Conservation (phyloP, 2,329 filamentous ascomycete genomes). For the Fusarium nodosum region DNA sequence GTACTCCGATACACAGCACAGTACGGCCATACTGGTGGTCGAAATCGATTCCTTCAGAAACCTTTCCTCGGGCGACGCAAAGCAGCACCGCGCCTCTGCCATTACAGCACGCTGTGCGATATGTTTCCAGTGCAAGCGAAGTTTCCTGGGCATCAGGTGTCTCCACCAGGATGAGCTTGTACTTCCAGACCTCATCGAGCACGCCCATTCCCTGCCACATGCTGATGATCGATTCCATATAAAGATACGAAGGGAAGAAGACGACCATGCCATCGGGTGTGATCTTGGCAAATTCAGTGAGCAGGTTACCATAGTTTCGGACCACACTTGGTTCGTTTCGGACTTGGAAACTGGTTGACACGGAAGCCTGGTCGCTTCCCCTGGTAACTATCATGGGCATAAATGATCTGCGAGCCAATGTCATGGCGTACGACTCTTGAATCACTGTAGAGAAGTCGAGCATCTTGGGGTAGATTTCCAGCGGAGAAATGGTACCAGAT, state of each 20-base stretch:
- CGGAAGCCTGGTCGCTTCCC: slow-evolving; percentile 91
- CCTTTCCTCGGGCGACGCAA: slow-evolving; percentile 96
- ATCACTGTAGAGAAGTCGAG: slow-evolving; percentile 92
- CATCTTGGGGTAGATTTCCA: slow-evolving; percentile 99
- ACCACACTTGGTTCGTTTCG: slow-evolving; percentile 97
- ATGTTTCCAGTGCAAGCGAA: slow-evolving; percentile 93
- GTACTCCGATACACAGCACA: slow-evolving; percentile 95
- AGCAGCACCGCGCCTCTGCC: slow-evolving; percentile 92
- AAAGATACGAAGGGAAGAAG: slow-evolving; percentile 98
- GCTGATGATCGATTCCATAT: slow-evolving; percentile 99
- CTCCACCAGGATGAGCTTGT: slow-evolving; percentile 97
- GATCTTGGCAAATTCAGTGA: slow-evolving; percentile 95
- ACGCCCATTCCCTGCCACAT: slow-evolving; percentile 99
- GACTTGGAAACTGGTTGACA: slow-evolving; percentile 95
- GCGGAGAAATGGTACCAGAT: slow-evolving; percentile 93
- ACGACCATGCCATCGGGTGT: slow-evolving; percentile 99
- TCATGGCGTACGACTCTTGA: slow-evolving; percentile 98
- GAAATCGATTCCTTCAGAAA: slow-evolving; percentile 98
- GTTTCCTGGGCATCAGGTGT: slow-evolving; percentile 98
- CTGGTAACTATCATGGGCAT: slow-evolving; percentile 97
- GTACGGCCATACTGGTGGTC: slow-evolving; percentile 98
- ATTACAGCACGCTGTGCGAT: slow-evolving; percentile 97
- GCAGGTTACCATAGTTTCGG: slow-evolving; percentile 91
- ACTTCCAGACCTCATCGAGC: slow-evolving; percentile 97
- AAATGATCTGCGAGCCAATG: slow-evolving; percentile 92